Base-by-base conservation (phyloP, 345 rosid species). In the Mercurialis annua region DNA sequence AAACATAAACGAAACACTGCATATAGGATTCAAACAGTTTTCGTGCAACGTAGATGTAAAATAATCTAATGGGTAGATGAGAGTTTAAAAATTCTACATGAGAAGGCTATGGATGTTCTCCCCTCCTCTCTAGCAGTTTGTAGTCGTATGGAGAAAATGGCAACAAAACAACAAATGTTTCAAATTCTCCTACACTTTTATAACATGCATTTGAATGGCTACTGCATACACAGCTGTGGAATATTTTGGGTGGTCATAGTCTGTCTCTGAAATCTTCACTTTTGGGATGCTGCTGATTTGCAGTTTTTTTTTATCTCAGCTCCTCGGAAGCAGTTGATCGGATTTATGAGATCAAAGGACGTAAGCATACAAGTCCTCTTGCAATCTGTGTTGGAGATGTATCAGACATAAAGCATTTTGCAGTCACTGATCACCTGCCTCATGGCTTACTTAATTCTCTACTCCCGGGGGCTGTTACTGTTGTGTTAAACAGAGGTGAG, bases 291-390 rank as follows among this genome's bases (percentile, higher is more conserved):
- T 70, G 23, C 57, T 69, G 56, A 59, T 30, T 57, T 56, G 24
- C 43, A 9, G 16, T 65, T 63, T 66, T 44, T 23, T 59, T 51
- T 27, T 38, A 47, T 65, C 69, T 61, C 84, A 89, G 96, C 56
- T 89, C 96, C 60, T 71, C 64, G 44, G 87, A 87, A 69, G 97
- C 95, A 16, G 87, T 94, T 62, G 80, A 77, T 66, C 80, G 87
- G 70, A 89, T 94, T 68, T 94, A 94, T 15, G 82, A 89, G 86
- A 90, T 93, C 76, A 93, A 93, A 80, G 97, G 97, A 24, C 94
- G 92, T 14, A 83, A 79, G 62, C 82, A 84, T 64, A 90, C 96
- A 36, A 90, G 90, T 38, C 98, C 97, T 70, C 86, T 93, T 54
- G 94, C 95, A 4, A 86, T 91, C 56, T 87, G 92, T 53, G 89